phyloP scores from a whole-genome alignment of 2,329 filamentous ascomycete genomes.

The Stachybotrys chlorohalonatus region DNA sequence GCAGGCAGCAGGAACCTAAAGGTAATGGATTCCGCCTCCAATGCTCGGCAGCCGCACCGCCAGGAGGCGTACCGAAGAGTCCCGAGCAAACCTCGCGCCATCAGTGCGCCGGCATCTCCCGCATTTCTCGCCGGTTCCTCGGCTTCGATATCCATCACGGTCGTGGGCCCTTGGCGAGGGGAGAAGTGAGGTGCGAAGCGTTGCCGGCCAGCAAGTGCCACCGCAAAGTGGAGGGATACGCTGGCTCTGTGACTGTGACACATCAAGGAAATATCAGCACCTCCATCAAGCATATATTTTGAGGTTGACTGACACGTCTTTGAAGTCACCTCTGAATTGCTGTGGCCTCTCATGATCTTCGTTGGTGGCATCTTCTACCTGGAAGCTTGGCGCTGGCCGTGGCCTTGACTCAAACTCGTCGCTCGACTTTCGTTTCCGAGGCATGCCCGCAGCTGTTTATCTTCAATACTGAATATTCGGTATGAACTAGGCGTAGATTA shows the following conservation, averaged over 20 bases:
- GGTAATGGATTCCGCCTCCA: constrained; percentile 11
- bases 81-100: constrained; percentile 4
- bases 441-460: neutral
- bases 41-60: constrained; percentile 11
- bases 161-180: neutral
- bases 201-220: neutral
- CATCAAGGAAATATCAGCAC: neutral
- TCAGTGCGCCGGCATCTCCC: neutral
- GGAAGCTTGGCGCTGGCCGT: neutral
- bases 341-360: neutral
- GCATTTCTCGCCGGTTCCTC: neutral
- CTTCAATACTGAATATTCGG: too few species aligned
- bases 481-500: too few species aligned
- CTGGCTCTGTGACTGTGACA: neutral
- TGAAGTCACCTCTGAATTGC: neutral
- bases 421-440: neutral
- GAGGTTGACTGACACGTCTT: neutral
- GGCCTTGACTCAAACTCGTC: neutral
- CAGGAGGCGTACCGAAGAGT: constrained; percentile 9
- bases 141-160: neutral
- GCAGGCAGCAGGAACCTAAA: constrained; percentile 5
- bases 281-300: neutral
- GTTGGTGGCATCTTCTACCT: neutral
- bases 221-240: neutral
- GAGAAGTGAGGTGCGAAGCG: neutral